A percentile compares a stretch with the other conserved stretches of the same genome.
phyloP scores from a whole-genome alignment of 306 rosid genomes.

The Oxytropis ochrocephala region DNA sequence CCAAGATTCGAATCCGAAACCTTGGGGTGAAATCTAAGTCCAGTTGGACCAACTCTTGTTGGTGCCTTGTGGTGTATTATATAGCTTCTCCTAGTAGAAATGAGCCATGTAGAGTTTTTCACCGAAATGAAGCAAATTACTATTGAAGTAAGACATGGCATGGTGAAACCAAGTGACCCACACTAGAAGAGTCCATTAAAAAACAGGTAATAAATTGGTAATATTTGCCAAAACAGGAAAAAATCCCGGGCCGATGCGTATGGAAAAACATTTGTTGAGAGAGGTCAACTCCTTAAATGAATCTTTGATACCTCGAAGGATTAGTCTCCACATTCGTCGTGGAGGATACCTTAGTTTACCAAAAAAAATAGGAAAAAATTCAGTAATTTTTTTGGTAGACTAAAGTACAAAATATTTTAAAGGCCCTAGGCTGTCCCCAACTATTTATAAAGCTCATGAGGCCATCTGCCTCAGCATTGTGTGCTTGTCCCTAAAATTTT shows the following conservation, averaged over 20 bases:
- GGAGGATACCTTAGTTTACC: too few species aligned
- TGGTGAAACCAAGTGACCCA: slow-evolving; percentile 28
- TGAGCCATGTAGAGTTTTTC: not conserved
- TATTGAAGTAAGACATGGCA: slow-evolving; percentile 13
- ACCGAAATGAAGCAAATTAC: slow-evolving; percentile 10
- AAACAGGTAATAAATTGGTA: slow-evolving; percentile 39
- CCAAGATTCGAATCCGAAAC: too few species aligned
- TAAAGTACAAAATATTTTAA: slow-evolving; percentile 46
- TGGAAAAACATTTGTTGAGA: too few species aligned
- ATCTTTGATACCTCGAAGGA: too few species aligned
- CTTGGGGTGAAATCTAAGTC: too few species aligned
- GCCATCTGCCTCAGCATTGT: slow-evolving; percentile 43
- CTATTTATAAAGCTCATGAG: slow-evolving; percentile 58
- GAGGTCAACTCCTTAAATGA: too few species aligned
- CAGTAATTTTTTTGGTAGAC: slow-evolving; percentile 24
- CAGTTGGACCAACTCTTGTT: too few species aligned
- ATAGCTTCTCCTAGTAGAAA: not conserved
- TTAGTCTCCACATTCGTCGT: too few species aligned
- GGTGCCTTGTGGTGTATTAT: not conserved
- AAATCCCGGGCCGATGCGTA: too few species aligned
- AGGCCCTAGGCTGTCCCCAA: slow-evolving; percentile 65
- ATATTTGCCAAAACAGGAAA: slow-evolving; percentile 51
- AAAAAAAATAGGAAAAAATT: slow-evolving; percentile 45
- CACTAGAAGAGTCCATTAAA: slow-evolving; percentile 29
- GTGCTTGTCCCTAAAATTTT: slow-evolving; percentile 46